These are phyloP conservation scores for Lichtheimia hyalospora DNA, from an alignment of 371 early-diverging fungal genomes.

Conservation along the genomic window DNA sequence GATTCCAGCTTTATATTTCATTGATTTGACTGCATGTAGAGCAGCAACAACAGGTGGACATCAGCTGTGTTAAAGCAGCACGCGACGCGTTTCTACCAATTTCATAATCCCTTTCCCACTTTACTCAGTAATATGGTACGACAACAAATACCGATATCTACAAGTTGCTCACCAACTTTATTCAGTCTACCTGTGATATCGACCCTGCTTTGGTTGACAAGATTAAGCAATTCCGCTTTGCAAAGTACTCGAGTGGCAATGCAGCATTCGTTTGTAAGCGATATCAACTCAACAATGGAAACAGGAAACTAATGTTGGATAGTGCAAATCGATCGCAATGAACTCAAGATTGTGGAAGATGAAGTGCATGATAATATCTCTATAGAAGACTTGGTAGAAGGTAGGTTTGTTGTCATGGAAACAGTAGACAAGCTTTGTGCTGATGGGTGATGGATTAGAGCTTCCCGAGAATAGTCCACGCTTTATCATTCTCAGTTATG, in stretches of 20 bases:
- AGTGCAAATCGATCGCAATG: slow-evolving; percentile 62
- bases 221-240: slow-evolving; percentile 60
- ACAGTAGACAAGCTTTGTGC: not conserved
- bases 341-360: slow-evolving; percentile 56
- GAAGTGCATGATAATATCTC: slow-evolving; percentile 48
- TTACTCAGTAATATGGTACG: not conserved
- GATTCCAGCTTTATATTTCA: too few species aligned
- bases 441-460: slow-evolving; percentile 24
- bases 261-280: slow-evolving; percentile 60
- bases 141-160: not conserved
- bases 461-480: slow-evolving; percentile 73
- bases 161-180: too few species aligned
- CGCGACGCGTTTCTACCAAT: too few species aligned
- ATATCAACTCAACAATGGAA: not conserved
- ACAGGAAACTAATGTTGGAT: not conserved
- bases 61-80: too few species aligned
- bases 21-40: too few species aligned
- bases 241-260: slow-evolving; percentile 56
- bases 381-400: slow-evolving; percentile 64
- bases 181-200: slow-evolving; percentile 55
- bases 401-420: slow-evolving; percentile 14
- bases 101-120: too few species aligned
- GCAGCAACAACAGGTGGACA: too few species aligned
- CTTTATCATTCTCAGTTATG: slow-evolving; percentile 67
- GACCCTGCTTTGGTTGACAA: slow-evolving; percentile 54